Percentiles rank a stretch among this genome's conserved stretches.
Conservation (phyloP, 2,329 filamentous ascomycete species). For the Penicillium sp. region DNA sequence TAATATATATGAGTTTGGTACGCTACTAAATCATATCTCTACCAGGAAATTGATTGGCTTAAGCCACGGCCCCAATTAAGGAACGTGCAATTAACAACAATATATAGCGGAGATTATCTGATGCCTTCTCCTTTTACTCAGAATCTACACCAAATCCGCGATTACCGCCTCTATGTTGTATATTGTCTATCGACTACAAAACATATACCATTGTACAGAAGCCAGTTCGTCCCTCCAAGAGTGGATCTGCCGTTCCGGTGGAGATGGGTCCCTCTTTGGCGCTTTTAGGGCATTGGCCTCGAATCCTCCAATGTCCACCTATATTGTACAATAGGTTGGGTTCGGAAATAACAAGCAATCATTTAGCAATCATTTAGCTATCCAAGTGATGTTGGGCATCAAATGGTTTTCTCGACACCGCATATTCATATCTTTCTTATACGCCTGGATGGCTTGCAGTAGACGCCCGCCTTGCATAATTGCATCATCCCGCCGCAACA, state of each 20-base stretch:
- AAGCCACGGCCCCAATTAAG: slow-evolving; percentile 5
- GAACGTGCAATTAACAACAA: slow-evolving; percentile 3
- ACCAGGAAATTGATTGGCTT: slow-evolving; percentile 15
- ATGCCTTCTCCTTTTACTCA: neutral
- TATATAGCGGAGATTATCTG: neutral
- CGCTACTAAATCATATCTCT: slow-evolving; percentile 14
- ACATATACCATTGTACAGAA: neutral
- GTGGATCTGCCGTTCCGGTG: slow-evolving; percentile 16
- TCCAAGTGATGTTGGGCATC: slow-evolving; percentile 9
- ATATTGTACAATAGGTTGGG: neutral
- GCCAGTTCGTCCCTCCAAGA: slow-evolving; percentile 13
- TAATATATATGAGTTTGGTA: slow-evolving; percentile 19
- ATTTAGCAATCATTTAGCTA: neutral
- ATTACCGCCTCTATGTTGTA: neutral
- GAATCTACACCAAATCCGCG: neutral
- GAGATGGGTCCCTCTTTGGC: slow-evolving; percentile 12
- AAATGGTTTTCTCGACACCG: slow-evolving; percentile 1
- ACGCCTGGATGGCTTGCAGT: slow-evolving; percentile 19
- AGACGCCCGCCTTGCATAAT: slow-evolving; percentile 19
- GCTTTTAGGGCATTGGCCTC: slow-evolving; percentile 11
- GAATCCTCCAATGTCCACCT: slow-evolving; percentile 9
- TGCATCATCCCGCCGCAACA: slow-evolving; percentile 20
- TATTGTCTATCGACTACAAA: neutral
- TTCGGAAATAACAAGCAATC: neutral
- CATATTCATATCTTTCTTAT: slow-evolving; percentile 9